Base-by-base conservation (phyloP, 768 basidiomycete genomes). In the Russula vinacea region DNA sequence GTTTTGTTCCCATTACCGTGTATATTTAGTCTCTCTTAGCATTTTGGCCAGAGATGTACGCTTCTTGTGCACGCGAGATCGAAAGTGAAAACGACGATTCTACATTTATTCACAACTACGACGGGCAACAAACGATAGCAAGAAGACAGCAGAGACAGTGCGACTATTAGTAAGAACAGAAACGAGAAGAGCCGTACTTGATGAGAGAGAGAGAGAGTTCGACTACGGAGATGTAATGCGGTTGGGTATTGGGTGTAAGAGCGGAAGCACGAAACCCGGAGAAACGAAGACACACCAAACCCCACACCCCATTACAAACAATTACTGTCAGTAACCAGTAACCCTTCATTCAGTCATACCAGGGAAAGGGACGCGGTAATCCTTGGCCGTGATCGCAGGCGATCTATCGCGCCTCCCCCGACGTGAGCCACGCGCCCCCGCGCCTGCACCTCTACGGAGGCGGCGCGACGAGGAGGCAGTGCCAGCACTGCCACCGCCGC, bases 331-430 rank as follows among this genome's bases (percentile, higher is more conserved):
- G n/a, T n/a, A n/a, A n/a, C n/a, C 2, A 11, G 35, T 7, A 7
- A 50, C 13, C 11, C 5, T 29, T 50, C 26, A 50, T 22, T 10
- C 5, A 11, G 45, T 22, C 22, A 9, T 10, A 11, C 11, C 32
- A 9, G 32, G 1, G 32, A 53, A 39, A 33, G 45, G 22, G 2
- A 49, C 32, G 0, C 63, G 53, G 11, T 64, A 64, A 33, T 64
- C 63, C 39, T 60, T 64, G 13, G 58, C 58, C 47, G 26, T 60
- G 32, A 64, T 56, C 4, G 26, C 11, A 13, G 57, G 24, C 16
- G 63, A 1, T 13, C 52, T 35, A 13, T 54, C 45, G 51, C 51
- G 45, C 29, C 4, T 60, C 0, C 0, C 5, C 5, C 44, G 62
- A 0, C 57, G 50, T 33, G 17, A 10, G 10, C 44, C 16, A 55